These are phyloP conservation scores for Cercis canadensis DNA, from an alignment of 306 rosid genomes.

Conservation along the genomic window DNA sequence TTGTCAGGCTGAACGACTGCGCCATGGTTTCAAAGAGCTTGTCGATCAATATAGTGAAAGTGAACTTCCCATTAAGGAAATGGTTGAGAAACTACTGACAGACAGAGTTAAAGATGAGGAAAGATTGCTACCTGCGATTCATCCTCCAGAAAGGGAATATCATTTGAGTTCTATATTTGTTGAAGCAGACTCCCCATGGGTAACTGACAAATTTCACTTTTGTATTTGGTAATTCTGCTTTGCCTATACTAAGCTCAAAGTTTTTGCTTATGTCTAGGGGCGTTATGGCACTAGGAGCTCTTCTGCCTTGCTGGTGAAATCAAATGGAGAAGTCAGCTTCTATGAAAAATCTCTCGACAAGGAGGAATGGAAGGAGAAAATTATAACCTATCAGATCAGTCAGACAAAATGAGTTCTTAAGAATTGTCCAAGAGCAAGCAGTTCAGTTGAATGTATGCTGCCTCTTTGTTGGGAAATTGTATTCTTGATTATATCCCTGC, in stretches of 20 bases:
- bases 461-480: too few species aligned
- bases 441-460: too few species aligned
- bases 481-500: too few species aligned
- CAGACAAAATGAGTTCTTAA: conserved; percentile 24
- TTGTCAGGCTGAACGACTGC: conserved; percentile 70
- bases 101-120: conserved; percentile 62
- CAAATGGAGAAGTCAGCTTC: conserved; percentile 63
- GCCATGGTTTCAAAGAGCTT: conserved; percentile 58
- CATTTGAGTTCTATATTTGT: conserved; percentile 71
- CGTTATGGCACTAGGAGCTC: conserved; percentile 87
- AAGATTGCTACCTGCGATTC: conserved; percentile 61
- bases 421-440: background rate
- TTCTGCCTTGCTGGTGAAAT: conserved; percentile 63
- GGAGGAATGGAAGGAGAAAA: conserved; percentile 62
- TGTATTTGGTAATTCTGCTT: conserved; percentile 26
- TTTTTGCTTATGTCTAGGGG: conserved; percentile 49
- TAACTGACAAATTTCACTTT: conserved; percentile 33
- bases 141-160: conserved; percentile 55
- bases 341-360: conserved; percentile 63
- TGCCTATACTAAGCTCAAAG: conserved; percentile 20
- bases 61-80: conserved; percentile 60
- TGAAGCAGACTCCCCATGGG: conserved; percentile 48
- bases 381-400: conserved; percentile 47
- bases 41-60: conserved; percentile 48
- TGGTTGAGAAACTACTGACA: conserved; percentile 72